These are phyloP conservation scores for Thecaphora thlaspeos DNA, from an alignment of 1,284 basidiomycete genomes.

Conservation along the genomic window DNA sequence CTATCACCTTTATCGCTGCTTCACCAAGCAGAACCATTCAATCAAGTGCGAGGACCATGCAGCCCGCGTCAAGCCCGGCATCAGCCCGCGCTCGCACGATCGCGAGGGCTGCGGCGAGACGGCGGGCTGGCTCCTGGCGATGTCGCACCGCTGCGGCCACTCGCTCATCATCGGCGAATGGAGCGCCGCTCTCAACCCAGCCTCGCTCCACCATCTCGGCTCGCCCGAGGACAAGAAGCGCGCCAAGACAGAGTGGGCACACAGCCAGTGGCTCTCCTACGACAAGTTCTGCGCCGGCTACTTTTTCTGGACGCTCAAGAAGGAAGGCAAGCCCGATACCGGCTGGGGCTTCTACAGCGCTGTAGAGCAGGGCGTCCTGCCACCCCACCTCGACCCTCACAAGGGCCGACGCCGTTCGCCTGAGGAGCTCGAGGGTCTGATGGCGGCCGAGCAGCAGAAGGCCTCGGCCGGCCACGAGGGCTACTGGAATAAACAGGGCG, in stretches of 20 bases:
- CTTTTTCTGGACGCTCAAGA: conserved; percentile 88
- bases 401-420: conserved; percentile 13
- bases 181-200: conserved; percentile 74
- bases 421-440: conserved; percentile 17
- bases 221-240: conserved; percentile 60
- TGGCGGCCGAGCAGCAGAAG: conserved; percentile 12
- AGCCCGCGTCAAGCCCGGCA: conserved; percentile 25
- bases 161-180: conserved; percentile 74
- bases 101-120: conserved; percentile 28
- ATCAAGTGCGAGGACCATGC: conserved; percentile 66
- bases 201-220: conserved; percentile 61
- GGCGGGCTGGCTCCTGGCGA: conserved; percentile 26
- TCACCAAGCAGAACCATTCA: conserved; percentile 67
- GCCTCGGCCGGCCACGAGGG: conserved; percentile 18
- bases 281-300: conserved; percentile 71
- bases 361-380: conserved; percentile 67
- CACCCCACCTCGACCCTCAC: conserved; percentile 53
- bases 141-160: conserved; percentile 60
- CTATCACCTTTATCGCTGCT: conserved; percentile 83
- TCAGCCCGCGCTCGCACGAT: conserved; percentile 18
- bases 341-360: conserved; percentile 78
- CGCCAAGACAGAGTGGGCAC: conserved; percentile 62
- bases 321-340: conserved; percentile 68
- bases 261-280: conserved; percentile 70
- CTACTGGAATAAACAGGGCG: conserved; percentile 20